Base-by-base conservation (phyloP, 208 protist species). In the Leishmania braziliensis region DNA sequence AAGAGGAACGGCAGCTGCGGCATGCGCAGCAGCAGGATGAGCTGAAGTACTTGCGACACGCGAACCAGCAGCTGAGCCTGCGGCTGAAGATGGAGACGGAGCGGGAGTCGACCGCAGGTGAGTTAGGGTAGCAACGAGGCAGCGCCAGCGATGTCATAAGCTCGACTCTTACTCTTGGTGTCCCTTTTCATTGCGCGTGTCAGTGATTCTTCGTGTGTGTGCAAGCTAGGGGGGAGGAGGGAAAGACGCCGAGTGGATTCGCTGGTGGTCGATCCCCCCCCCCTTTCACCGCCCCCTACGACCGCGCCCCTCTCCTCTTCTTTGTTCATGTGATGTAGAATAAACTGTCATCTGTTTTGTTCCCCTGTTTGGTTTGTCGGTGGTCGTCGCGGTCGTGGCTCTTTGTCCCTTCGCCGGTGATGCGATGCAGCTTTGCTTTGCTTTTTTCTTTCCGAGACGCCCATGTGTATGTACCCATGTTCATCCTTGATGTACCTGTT, bases 21-120 rank as follows among this genome's bases (percentile, higher is more conserved):
- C 86, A 93, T 75, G 98, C 98, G 86, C 93, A 96, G 69, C 91
- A 99, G 75, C 89, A 95, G 46, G 98, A 99, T 72, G 98, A 99
- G 81, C 82, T 99, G 50, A 85, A 87, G 29, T 99, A 98, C 89
- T 94, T 99, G 78, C 98, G 98, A 29, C 87, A 89, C n/a, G 90
- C 94, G 2, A 99, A 99, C 83, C 92, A 98, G 75, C 97, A 99
- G 89, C 90, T 99, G 60, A 99, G 98, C 54, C 81, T 95, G 60
- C 91, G 92, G 3, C 88, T 98, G 26, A 97, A 97, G 83, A 83
- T 85, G 65, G 95, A 97, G 80, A 95, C 93, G 78, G 93, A 97
- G 79, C 86, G 89, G 6, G 89, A 87, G 48, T 91, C 88, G 16
- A 77, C 79, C 8, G 84, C 75, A 0, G 83, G 79, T 54, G 65